Base-by-base conservation (phyloP, 139 green algal species). In the Chlorella sp. region DNA sequence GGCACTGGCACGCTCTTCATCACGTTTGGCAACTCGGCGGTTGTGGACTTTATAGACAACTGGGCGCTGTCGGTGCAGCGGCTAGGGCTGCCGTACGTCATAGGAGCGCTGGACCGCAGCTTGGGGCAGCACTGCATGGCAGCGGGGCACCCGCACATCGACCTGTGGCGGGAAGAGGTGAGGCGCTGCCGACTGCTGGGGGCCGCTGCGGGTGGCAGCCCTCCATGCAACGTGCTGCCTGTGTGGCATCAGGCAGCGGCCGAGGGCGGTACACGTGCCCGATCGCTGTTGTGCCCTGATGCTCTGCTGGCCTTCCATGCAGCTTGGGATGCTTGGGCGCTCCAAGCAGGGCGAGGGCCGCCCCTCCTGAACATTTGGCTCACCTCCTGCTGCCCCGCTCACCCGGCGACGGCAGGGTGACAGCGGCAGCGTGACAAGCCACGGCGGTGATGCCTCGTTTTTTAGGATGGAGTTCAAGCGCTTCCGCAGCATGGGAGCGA, bases 21-120 rank as follows among this genome's bases (percentile, higher is more conserved):
- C 47, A 80, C 74, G 1, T 67, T 80, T 51, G 74, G 74, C 74
- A 80, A 80, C 47, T 47, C 15, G 0, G 74, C 47, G 6, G 41
- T 80, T 0, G 17, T 2, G 0, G 51, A 68, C 16, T 80, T 80
- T 20, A 44, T 63, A 3, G 26, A 36, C 47, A 80, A 80, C 69
- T 75, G 69, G 69, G 36, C 26, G 38, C 36, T 56, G 69, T 34
- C 15, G 21, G 69, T 75, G 69, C 21, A 51, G 69, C 36, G 38
- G 17, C 69, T 75, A 38, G 69, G 69, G 16, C 30, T 75, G 69
- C 69, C 69, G 3, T 55, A 56, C 38, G 18, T 75, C 21, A 32
- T 75, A 0, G 69, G 36, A 21, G 69, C 69, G 1, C 38, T 75
- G 21, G 69, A 75, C 38, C 9, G 23, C 32, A 23, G 11, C 32